Evolutionary conservation across 1,284 basidiomycete species (phyloP).

Genomic region (Ganoderma meredithae): DNA sequence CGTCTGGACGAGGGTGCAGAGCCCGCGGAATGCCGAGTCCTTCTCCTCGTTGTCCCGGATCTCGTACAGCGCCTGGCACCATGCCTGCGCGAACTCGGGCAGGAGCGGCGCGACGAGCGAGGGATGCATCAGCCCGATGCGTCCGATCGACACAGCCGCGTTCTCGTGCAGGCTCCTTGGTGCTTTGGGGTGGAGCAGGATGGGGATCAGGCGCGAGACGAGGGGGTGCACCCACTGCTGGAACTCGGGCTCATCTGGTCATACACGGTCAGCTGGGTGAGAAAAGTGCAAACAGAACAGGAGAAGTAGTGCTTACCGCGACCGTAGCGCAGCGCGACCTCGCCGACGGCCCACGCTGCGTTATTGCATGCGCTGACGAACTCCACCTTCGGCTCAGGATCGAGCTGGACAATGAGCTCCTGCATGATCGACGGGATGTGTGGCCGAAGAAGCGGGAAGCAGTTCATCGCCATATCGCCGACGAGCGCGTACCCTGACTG

Average conservation of each 20-base stretch:
- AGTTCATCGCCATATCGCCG: slow-evolving; percentile 97
- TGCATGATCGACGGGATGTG: slow-evolving; percentile 90
- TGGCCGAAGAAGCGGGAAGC: slow-evolving; percentile 86
- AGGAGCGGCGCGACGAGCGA: slow-evolving; percentile 89
- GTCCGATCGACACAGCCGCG: slow-evolving; percentile 98
- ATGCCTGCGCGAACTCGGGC: slow-evolving; percentile 90
- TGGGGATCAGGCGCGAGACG: slow-evolving; percentile 90
- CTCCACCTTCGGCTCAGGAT: slow-evolving; percentile 89
- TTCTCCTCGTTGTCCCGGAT: slow-evolving; percentile 99
- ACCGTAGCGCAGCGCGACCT: slow-evolving; percentile 91
- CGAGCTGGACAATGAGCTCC: slow-evolving; percentile 89
- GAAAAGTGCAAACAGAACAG: slow-evolving; percentile 6
- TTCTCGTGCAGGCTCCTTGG: slow-evolving; percentile 97
- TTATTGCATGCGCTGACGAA: slow-evolving; percentile 99
- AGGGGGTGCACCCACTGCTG: slow-evolving; percentile 89
- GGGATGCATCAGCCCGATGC: slow-evolving; percentile 94
- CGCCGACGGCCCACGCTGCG: slow-evolving; percentile 99
- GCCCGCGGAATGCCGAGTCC: slow-evolving; percentile 98
- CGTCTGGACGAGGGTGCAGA: slow-evolving; percentile 94
- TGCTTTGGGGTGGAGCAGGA: slow-evolving; percentile 90
- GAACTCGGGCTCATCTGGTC: slow-evolving; percentile 79
- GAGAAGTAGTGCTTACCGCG: slow-evolving; percentile 55
- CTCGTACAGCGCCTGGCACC: slow-evolving; percentile 98
- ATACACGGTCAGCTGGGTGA: slow-evolving; percentile 23
- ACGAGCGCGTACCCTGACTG: slow-evolving; percentile 98